Conservation (phyloP, 1,284 basidiomycete genomes). For the Cutaneotrichosporon cutaneum region DNA sequence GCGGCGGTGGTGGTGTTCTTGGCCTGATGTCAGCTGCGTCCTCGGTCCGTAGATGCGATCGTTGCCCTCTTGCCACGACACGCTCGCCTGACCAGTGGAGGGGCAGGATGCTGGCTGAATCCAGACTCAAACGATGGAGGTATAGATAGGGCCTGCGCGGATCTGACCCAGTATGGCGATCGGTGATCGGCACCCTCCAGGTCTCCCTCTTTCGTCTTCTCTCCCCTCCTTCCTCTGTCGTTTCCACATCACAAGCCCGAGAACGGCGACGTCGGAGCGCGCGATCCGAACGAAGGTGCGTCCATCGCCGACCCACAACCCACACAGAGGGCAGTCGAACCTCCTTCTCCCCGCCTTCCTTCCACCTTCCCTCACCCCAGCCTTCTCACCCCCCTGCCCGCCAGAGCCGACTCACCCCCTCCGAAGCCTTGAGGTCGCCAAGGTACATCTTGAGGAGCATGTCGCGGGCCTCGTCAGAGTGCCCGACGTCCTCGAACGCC, state of each 20-base stretch:
- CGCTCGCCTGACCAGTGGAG: too few species aligned
- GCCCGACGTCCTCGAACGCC: slow-evolving; percentile 98
- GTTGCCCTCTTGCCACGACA: neutral
- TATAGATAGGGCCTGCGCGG: too few species aligned
- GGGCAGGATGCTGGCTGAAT: too few species aligned
- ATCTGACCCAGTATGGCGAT: too few species aligned
- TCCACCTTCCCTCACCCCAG: neutral
- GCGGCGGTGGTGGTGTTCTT: slow-evolving; percentile 9
- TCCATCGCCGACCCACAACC: too few species aligned
- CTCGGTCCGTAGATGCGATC: too few species aligned
- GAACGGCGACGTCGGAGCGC: too few species aligned
- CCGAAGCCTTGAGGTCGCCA: slow-evolving; percentile 71
- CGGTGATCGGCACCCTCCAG: too few species aligned
- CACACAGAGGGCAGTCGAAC: too few species aligned
- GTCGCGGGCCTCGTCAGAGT: slow-evolving; percentile 96
- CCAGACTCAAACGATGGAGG: too few species aligned
- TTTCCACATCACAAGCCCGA: neutral
- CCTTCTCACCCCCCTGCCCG: neutral
- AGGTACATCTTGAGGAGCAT: slow-evolving; percentile 74
- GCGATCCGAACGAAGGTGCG: too few species aligned
- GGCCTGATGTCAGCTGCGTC: slow-evolving; percentile 11
- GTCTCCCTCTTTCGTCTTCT: neutral
- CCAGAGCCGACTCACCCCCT: slow-evolving; percentile 32
- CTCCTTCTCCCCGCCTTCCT: neutral
- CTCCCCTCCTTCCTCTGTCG: neutral